These are phyloP conservation scores for Erythrobasidium hasegawianum DNA, from an alignment of 1,284 basidiomycete genomes.

Conservation along the genomic window DNA sequence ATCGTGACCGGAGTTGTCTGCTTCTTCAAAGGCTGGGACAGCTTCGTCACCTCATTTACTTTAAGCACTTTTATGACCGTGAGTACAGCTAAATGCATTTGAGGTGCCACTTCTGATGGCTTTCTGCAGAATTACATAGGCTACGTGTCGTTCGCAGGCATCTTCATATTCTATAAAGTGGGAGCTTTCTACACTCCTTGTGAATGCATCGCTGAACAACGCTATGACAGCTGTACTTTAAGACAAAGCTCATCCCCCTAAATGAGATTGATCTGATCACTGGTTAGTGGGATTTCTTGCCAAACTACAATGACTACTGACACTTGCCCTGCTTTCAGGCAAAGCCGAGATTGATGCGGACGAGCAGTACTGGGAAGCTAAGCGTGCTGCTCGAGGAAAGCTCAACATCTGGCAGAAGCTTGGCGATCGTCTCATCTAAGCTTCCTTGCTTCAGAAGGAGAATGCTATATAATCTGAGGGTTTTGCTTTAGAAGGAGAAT, in stretches of 20 bases:
- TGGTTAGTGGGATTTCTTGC: constrained; percentile 42
- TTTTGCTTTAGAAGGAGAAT: no score
- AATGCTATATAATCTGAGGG: no score
- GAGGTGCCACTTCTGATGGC: no score
- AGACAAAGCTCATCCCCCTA: constrained; percentile 57
- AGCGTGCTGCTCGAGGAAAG: constrained; percentile 38
- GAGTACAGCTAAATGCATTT: no score
- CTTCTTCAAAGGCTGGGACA: constrained; percentile 57
- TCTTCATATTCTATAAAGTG: constrained; percentile 46
- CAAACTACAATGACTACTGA: no score
- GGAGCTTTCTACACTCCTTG: no score
- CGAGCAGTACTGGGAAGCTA: constrained; percentile 52
- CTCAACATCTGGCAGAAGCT: constrained; percentile 12
- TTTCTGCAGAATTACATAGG: constrained; percentile 51
- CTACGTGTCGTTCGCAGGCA: constrained; percentile 71
- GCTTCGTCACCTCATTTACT: constrained; percentile 4
- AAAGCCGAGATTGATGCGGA: constrained; percentile 63
- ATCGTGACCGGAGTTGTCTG: constrained; percentile 58
- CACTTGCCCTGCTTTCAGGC: constrained; percentile 45
- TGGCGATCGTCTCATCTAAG: constrained; percentile 11
- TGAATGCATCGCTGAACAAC: no score
- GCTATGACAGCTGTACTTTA: no score
- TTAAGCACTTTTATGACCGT: constrained; percentile 2
- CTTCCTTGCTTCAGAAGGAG: no score
- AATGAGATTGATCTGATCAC: constrained; percentile 62